Evolutionary conservation across 208 protist genomes (phyloP).

Genomic region (Trypanosoma conorhini): DNA sequence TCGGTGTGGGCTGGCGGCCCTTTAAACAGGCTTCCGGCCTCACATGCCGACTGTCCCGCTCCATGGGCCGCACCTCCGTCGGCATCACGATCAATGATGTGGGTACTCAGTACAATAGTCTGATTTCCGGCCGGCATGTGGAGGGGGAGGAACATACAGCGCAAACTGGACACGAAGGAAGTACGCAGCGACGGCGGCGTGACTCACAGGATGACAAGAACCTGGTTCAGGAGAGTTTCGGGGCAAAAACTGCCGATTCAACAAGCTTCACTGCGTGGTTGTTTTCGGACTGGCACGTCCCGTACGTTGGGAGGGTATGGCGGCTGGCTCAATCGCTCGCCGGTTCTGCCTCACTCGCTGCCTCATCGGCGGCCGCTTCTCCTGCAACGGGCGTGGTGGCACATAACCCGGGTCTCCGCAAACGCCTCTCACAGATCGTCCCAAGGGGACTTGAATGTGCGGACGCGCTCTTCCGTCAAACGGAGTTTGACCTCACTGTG

Average conservation of each 20-base stretch:
- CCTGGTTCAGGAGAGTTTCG: neutral
- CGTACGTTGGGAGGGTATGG: constrained; percentile 12
- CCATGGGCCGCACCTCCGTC: constrained; percentile 42
- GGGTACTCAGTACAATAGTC: neutral
- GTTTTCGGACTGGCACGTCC: neutral
- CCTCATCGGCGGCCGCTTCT: neutral
- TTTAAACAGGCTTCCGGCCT: constrained; percentile 31
- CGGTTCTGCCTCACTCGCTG: constrained; percentile 1
- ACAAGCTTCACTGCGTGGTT: neutral
- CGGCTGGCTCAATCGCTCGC: constrained; percentile 30
- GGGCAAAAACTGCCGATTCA: neutral
- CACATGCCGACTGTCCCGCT: constrained; percentile 42
- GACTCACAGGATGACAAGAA: neutral
- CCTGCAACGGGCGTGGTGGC: neutral
- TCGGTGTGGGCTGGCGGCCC: constrained; percentile 55
- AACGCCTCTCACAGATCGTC: constrained; percentile 7
- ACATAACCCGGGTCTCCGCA: neutral
- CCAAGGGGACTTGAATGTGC: neutral
- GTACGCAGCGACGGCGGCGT: neutral
- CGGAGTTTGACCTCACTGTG: constrained; percentile 56
- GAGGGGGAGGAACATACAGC: neutral
- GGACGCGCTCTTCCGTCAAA: constrained; percentile 24
- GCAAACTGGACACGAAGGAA: neutral
- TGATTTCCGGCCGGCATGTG: neutral
- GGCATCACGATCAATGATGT: constrained; percentile 59